Percentiles rank a stretch among this genome's conserved stretches.
These are phyloP conservation scores for Metschnikowia aberdeeniae DNA, from an alignment of 805 yeast species.

Conservation along the genomic window DNA sequence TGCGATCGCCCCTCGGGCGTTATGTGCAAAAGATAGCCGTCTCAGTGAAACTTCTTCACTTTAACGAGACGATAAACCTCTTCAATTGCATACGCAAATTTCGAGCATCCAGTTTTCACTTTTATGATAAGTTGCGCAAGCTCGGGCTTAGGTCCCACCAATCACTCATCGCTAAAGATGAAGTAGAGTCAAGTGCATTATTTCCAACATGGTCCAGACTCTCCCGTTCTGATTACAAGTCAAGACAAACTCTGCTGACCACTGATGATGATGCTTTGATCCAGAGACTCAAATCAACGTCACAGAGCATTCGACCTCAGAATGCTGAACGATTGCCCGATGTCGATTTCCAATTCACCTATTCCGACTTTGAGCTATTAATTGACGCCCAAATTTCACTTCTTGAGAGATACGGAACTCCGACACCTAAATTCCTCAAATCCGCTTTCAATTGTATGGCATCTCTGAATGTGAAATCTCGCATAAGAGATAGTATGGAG, in stretches of 20 bases:
- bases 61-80: slow-evolving; percentile 41
- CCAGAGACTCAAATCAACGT: background rate
- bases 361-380: slow-evolving; percentile 29
- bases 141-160: background rate
- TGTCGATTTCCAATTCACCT: slow-evolving; percentile 23
- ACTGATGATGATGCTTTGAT: background rate
- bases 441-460: slow-evolving; percentile 45
- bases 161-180: background rate
- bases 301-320: background rate
- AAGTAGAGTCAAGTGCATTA: background rate
- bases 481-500: background rate
- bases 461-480: slow-evolving; percentile 27
- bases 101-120: slow-evolving; percentile 24
- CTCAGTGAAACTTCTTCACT: slow-evolving; percentile 42
- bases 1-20: slow-evolving; percentile 34
- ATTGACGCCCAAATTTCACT: slow-evolving; percentile 51
- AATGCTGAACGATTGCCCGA: background rate
- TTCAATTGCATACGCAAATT: slow-evolving; percentile 34
- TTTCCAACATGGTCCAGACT: slow-evolving; percentile 7
- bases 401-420: slow-evolving; percentile 32
- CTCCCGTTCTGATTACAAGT: slow-evolving; percentile 1
- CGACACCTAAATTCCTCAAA: slow-evolving; percentile 37
- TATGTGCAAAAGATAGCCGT: slow-evolving; percentile 40
- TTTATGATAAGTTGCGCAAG: slow-evolving; percentile 9
- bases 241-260: background rate